Evolutionary conservation across 2,329 filamentous ascomycete species (phyloP), one percentile per base, ranked within the genome.

Genomic region (Botrytis deweyae): DNA sequence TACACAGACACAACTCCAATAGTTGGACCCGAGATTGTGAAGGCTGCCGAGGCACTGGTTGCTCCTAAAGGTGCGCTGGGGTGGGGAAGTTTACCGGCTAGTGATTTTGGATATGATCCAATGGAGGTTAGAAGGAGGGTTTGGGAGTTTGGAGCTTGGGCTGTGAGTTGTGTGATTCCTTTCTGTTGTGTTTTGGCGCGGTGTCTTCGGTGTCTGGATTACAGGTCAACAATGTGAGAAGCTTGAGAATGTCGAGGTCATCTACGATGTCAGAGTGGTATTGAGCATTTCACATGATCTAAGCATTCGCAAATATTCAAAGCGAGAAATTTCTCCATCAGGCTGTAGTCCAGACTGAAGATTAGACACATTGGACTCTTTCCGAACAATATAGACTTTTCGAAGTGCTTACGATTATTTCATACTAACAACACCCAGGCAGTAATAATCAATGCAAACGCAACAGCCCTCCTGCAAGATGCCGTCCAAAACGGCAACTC

Each of bases 391-490:
- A 4, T 9, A 25, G 59, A 40, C 40, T n/a, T 20, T 16, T 16
- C 3, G 25, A 1, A 33, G 5, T 20, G 25, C 22, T 20, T 25
- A 1, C 22, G 3, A 12, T 14, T 0, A 1, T 38, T n/a, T 14
- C 3, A 18, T 70, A 22, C 68, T 70, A 70, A 70, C 22, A 67
- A n/a, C 22, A 12, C 83, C 83, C 10, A 74, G 80, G 89, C 90
- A 0, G 85, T 92, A 65, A 85, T 91, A 72, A 83, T 92, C 76
- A 89, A 90, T 75, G 80, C 88, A 1, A 91, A 91, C 76, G 89
- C 90, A 0, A 90, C 89, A 0, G 81, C 85, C 0, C 82, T 90
- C 33, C 83, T 92, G 0, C 86, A 86, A 70, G 81, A 84, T 29
- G 89, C 90, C 0, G 82, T 91, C 0, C 80, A 82, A 2, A 85